Base-by-base conservation (phyloP, 2,329 filamentous ascomycete species). In the Dactylonectria estremocensis region DNA sequence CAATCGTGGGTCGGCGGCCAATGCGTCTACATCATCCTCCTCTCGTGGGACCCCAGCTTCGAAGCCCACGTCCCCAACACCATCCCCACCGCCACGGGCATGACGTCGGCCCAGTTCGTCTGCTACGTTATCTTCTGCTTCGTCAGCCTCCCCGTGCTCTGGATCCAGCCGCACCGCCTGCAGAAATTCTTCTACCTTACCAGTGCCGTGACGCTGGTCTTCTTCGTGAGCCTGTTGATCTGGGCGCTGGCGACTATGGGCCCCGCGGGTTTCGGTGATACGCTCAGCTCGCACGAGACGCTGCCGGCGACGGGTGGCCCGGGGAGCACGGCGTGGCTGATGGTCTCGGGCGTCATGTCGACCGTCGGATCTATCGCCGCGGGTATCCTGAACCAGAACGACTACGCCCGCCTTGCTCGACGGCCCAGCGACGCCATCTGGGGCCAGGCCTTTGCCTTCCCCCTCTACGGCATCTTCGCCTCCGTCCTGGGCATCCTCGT, bases 1-100 rank as follows among this genome's bases (percentile, higher is more conserved):
- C 83, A 84, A 58, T 80, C 83, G 5, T 86, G 83, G 81, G 81
- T 85, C 46, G 84, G 84, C 13, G 84, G 84, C 3, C 78, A 84
- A 71, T 85, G 83, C 55, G 69, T 85, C 61, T 83, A 85, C 57
- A 77, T 86, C 50, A 83, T 83, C 57, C 77, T 86, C 5, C 80
- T 83, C 11, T 83, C 85, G 2, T 83, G 84, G 74, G 82, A 83
- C 70, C 83, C 83, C 11, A 77, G 77, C 8, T 77, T 85, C 37
- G 83, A 85, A 61, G 55, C 78, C 0, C 81, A 81, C 66, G 80
- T 86, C 49, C 80, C 78, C 14, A 85, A 85, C 70, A 77, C 74
- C 45, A 82, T 85, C 55, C 79, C 83, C 5, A 73, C 69, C 1
- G 76, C 76, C 20, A 83, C 81, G 1, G 82, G 82, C 24, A 83